These are phyloP conservation scores for Dacryopinax primogenitus DNA, from an alignment of 768 basidiomycete genomes.

Conservation along the genomic window DNA sequence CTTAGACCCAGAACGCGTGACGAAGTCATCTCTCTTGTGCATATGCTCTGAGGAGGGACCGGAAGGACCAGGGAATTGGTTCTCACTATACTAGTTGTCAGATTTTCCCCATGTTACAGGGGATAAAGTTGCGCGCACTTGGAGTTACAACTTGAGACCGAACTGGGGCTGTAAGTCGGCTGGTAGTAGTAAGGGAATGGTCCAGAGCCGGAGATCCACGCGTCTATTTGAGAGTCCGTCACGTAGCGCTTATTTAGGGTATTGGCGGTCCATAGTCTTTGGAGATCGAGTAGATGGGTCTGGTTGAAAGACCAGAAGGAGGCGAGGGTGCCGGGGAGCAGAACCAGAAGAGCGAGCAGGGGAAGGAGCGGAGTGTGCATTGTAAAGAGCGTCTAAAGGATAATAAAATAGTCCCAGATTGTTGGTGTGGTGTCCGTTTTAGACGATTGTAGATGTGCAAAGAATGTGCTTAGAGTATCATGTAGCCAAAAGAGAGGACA, in stretches of 20 bases:
- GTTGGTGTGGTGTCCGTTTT: neutral
- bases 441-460: neutral
- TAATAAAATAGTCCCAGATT: neutral
- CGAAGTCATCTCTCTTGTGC: constrained; percentile 12
- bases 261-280: neutral
- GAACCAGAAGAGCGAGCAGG: neutral
- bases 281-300: neutral
- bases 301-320: neutral
- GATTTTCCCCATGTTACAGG: neutral
- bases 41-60: neutral
- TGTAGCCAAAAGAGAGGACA: neutral
- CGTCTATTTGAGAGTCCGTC: constrained; percentile 2
- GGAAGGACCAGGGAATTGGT: neutral
- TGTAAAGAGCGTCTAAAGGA: neutral
- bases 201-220: constrained; percentile 4
- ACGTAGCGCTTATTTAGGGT: neutral
- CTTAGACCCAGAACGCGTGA: constrained; percentile 13
- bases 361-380: constrained; percentile 1
- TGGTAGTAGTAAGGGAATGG: constrained; percentile 7
- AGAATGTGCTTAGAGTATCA: neutral
- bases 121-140: neutral
- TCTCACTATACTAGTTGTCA: neutral
- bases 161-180: neutral
- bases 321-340: constrained; percentile 1
- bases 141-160: neutral